Conservation (phyloP, 306 rosid species). For the Bauhinia variegata region DNA sequence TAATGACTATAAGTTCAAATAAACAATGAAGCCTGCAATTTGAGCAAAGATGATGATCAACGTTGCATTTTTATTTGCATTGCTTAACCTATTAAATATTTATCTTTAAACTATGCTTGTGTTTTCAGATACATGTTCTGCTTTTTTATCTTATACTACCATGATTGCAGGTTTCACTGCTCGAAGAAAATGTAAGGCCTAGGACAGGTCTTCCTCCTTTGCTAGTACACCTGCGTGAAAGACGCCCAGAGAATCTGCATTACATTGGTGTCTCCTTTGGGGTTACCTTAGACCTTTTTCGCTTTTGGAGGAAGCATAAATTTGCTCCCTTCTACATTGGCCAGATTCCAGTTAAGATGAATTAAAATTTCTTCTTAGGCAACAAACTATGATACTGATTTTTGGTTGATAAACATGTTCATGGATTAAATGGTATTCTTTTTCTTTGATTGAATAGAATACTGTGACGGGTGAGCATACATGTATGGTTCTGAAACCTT, state of each 20-base stretch:
- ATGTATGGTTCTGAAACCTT: conserved; percentile 83
- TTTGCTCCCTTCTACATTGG: conserved; percentile 93
- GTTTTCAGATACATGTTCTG: conserved; percentile 9
- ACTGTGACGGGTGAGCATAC: conserved; percentile 91
- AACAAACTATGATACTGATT: background rate
- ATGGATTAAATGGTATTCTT: conserved; percentile 17
- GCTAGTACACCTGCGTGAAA: conserved; percentile 84
- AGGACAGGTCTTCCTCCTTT: conserved; percentile 88
- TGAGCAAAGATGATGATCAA: conserved; percentile 8
- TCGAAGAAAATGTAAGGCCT: conserved; percentile 81
- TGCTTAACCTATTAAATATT: conserved; percentile 1
- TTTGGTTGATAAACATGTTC: background rate
- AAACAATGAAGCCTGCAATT: conserved; percentile 16
- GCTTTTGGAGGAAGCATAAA: conserved; percentile 91
- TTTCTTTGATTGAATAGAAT: conserved; percentile 54
- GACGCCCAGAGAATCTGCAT: conserved; percentile 90
- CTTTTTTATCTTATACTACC: conserved; percentile 36
- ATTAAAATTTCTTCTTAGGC: conserved; percentile 26
- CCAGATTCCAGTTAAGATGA: conserved; percentile 90
- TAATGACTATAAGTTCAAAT: background rate
- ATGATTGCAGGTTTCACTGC: conserved; percentile 75
- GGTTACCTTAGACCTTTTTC: conserved; percentile 81
- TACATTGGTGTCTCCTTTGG: conserved; percentile 97
- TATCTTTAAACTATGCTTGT: background rate
- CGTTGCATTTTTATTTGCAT: conserved; percentile 29